A percentile compares a stretch with the other conserved stretches of the same genome.
Evolutionary conservation across 306 rosid species (phyloP).

Genomic region (Prunus mira): DNA sequence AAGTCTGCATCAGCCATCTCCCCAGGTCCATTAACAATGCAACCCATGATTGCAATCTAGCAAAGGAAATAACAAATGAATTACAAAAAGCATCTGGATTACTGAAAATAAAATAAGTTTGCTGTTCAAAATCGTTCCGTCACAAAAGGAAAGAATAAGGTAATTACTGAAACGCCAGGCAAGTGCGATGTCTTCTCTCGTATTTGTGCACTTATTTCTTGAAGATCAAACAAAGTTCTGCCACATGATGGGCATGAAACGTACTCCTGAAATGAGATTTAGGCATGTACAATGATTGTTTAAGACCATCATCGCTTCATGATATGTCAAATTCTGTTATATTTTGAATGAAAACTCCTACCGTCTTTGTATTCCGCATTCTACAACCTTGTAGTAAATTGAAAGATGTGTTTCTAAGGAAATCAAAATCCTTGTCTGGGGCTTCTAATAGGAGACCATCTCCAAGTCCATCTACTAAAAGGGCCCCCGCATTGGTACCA

Average conservation of each 20-base stretch:
- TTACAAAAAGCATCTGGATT: background rate
- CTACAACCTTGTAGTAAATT: conserved; percentile 97
- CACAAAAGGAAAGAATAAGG: conserved; percentile 5
- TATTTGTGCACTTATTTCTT: conserved; percentile 89
- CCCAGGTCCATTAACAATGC: conserved; percentile 99
- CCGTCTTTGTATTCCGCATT: conserved; percentile 98
- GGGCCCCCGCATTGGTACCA: conserved; percentile 86
- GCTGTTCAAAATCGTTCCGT: conserved; percentile 4
- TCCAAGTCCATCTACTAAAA: conserved; percentile 97
- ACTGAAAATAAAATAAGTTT: background rate
- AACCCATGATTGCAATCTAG: conserved; percentile 99
- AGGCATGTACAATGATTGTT: conserved; percentile 11
- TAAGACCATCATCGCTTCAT: background rate
- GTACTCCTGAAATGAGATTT: conserved; percentile 66
- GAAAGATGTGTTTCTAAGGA: conserved; percentile 88
- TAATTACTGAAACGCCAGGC: conserved; percentile 91
- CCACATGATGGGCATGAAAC: conserved; percentile 99
- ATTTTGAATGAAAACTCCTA: conserved; percentile 27
- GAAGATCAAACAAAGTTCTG: conserved; percentile 98
- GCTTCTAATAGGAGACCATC: conserved; percentile 90
- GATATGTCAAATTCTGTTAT: conserved; percentile 1
- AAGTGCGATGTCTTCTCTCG: conserved; percentile 90
- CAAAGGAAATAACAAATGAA: conserved; percentile 6
- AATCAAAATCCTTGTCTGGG: conserved; percentile 78
- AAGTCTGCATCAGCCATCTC: conserved; percentile 99